These are phyloP conservation scores for Leishmania tropica DNA, from an alignment of 208 protist species.

Conservation along the genomic window DNA sequence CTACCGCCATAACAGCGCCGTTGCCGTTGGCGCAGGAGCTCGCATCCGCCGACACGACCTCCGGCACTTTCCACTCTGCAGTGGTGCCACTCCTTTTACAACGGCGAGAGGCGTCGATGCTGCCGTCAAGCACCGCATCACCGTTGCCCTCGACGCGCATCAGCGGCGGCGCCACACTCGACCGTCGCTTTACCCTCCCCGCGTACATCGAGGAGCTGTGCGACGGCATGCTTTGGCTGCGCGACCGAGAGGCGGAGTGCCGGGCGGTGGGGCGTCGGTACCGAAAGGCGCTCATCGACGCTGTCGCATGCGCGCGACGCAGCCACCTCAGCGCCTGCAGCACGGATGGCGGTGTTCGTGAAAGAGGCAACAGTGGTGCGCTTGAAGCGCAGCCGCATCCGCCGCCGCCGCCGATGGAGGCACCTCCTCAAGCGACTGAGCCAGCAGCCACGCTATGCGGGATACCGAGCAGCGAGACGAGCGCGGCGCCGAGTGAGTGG, in stretches of 20 bases:
- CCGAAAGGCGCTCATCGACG: constrained; percentile 35
- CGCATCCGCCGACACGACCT: neutral
- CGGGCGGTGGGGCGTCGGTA: constrained; percentile 47
- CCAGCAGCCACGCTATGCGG: neutral
- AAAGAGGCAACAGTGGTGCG: neutral
- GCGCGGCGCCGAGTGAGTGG: constrained; percentile 1
- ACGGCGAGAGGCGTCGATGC: neutral
- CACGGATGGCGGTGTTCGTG: neutral
- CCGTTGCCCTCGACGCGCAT: neutral
- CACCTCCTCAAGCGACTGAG: neutral
- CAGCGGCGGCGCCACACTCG: constrained; percentile 27
- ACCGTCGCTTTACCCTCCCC: constrained; percentile 49
- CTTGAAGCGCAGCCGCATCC: neutral
- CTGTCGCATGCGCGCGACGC: neutral
- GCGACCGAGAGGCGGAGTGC: constrained; percentile 79
- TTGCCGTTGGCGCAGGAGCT: neutral
- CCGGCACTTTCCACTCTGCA: constrained; percentile 4
- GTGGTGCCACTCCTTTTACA: constrained; percentile 12
- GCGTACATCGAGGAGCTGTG: constrained; percentile 81
- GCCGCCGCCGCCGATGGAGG: neutral
- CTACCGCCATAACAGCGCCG: neutral
- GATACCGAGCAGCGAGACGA: neutral
- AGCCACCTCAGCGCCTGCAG: neutral
- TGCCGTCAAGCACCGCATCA: neutral
- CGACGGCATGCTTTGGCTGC: constrained; percentile 58